Percentiles rank a stretch among this genome's conserved stretches.
Conservation (phyloP, 495 filamentous ascomycete species). For the Rhizodiscina lignyota region DNA sequence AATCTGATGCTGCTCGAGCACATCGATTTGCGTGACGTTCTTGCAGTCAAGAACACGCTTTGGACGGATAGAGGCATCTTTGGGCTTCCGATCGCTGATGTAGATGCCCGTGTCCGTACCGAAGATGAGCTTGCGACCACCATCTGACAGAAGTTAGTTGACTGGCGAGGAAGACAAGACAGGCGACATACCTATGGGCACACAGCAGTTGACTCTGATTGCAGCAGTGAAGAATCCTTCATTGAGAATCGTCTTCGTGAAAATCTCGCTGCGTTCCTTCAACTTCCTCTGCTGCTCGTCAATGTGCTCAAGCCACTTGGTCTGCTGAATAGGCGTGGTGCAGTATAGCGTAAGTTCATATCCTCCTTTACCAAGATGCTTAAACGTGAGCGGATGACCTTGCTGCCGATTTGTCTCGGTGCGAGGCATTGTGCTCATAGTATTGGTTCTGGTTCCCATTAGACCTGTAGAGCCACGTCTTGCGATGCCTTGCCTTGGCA, state of each 20-base stretch:
- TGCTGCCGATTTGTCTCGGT: conserved; percentile 38
- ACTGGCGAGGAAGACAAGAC: background rate
- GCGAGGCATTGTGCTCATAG: conserved; percentile 17
- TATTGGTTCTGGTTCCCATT: conserved; percentile 42
- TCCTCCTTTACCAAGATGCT: conserved; percentile 88
- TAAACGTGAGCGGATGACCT: conserved; percentile 92
- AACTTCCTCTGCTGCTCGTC: conserved; percentile 77
- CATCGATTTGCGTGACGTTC: conserved; percentile 87
- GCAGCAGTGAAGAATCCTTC: conserved; percentile 64
- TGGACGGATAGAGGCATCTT: conserved; percentile 59
- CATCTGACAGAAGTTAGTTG: conserved; percentile 37
- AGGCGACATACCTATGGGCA: conserved; percentile 67
- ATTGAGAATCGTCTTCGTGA: conserved; percentile 74
- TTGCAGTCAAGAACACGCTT: conserved; percentile 71
- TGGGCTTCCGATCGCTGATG: conserved; percentile 75
- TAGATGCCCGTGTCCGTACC: conserved; percentile 91
- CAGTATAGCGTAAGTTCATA: conserved; percentile 90
- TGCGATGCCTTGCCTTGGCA: conserved; percentile 59
- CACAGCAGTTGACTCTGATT: conserved; percentile 83
- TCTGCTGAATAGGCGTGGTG: conserved; percentile 55
- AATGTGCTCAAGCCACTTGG: conserved; percentile 94
- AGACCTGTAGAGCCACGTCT: conserved; percentile 85
- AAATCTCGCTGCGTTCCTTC: conserved; percentile 76
- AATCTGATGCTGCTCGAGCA: conserved; percentile 84
- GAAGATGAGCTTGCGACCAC: conserved; percentile 82